A percentile compares a stretch with the other conserved stretches of the same genome.
Evolutionary conservation across 2,329 filamentous ascomycete species (phyloP).

Genomic region (Aurifilum marmelostoma): DNA sequence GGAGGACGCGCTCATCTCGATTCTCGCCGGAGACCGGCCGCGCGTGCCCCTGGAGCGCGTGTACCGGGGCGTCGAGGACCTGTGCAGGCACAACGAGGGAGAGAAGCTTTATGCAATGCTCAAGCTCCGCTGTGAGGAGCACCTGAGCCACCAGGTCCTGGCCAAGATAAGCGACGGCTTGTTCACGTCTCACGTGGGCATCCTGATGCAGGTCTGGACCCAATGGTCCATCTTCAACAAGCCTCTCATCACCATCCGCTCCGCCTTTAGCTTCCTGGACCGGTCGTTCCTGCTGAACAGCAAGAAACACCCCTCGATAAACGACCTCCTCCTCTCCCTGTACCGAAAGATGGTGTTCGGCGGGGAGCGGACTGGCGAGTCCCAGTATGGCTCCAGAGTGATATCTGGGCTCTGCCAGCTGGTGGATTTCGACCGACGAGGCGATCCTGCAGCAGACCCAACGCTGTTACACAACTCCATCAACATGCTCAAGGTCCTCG

Average conservation of each 20-base stretch:
- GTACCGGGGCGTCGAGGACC: conserved; percentile 88
- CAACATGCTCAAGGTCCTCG: conserved; percentile 82
- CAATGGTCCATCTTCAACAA: conserved; percentile 79
- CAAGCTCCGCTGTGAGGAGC: conserved; percentile 65
- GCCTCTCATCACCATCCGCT: conserved; percentile 72
- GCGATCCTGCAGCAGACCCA: conserved; percentile 60
- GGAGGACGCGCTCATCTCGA: conserved; percentile 69
- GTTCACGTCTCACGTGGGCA: conserved; percentile 60
- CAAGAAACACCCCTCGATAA: conserved; percentile 70
- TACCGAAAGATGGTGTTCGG: conserved; percentile 68
- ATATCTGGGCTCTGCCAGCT: conserved; percentile 72
- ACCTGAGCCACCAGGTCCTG: conserved; percentile 67
- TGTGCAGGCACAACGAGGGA: conserved; percentile 79
- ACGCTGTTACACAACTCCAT: conserved; percentile 74
- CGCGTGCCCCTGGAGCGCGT: conserved; percentile 82
- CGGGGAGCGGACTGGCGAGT: conserved; percentile 26
- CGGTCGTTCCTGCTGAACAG: conserved; percentile 82
- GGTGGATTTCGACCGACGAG: conserved; percentile 70
- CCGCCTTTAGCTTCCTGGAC: conserved; percentile 93
- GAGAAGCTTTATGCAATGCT: conserved; percentile 69
- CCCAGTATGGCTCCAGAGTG: conserved; percentile 38
- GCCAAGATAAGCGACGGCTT: conserved; percentile 55
- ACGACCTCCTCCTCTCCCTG: conserved; percentile 76
- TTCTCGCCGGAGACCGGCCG: conserved; percentile 69
- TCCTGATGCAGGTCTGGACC: conserved; percentile 58